Evolutionary conservation across 495 filamentous ascomycete genomes (phyloP), one percentile per base, ranked within the genome.

Genomic region (Jackrogersella multiformis): DNA sequence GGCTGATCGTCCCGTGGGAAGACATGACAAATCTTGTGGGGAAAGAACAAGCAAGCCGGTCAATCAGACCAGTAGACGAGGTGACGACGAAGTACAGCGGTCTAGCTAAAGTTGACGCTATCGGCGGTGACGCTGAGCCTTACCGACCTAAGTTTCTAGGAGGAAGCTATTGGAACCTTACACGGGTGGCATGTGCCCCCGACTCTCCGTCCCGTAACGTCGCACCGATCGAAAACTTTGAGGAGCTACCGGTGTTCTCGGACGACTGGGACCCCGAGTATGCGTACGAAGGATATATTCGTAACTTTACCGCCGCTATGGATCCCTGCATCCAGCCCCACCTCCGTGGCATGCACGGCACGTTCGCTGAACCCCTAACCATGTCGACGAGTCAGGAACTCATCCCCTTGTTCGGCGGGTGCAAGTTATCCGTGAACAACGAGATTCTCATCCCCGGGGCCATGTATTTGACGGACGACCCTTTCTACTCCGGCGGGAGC

Each of bases 381-480:
- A 79, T 88, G 60, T 71, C 80, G 2, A 80, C 83, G 0, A 84
- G 84, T 18, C 75, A 82, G 60, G 78, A 82, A 30, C 76, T 93
- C 28, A 79, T 92, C 26, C 92, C 91, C 0, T 74, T 93, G 15
- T 94, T 95, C 68, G 85, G 90, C 51, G 90, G 89, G 51, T 89
- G 85, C 71, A 94, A 95, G 74, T 80, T 93, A 45, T 83, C 85
- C 36, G 85, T 89, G 52, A 94, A 93, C 77, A 93, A 92, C 73
- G 91, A 94, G 59, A 90, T 94, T 63, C 82, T 94, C 20, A 86
- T 95, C 56, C 91, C 91, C 0, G 86, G 88, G 0, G 86, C 90
- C 52, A 90, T 90, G 87, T 92, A 93, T 74, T 89, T 88, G 79
- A 84, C 85, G 51, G 78, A 87, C 6, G 83, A 91, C 55, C 71